phyloP scores from a whole-genome alignment of 2,329 filamentous ascomycete genomes.

The Huntiella savannae region DNA sequence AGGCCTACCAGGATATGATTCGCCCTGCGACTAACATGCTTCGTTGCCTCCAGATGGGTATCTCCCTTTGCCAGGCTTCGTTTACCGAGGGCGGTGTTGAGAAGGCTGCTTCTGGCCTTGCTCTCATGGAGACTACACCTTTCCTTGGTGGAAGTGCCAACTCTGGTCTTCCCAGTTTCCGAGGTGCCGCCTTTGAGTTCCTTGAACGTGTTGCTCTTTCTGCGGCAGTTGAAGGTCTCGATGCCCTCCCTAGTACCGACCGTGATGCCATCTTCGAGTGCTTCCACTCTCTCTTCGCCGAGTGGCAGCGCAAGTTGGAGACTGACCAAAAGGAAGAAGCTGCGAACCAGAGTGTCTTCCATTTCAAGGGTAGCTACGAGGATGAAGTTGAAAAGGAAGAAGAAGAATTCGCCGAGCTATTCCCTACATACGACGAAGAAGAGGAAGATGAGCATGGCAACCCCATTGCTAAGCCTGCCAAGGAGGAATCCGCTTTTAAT shows the following conservation, averaged over 20 bases:
- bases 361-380: conserved; percentile 59
- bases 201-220: conserved; percentile 27
- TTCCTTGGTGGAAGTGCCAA: conserved; percentile 30
- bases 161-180: conserved; percentile 12
- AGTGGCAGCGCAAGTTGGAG: conserved; percentile 63
- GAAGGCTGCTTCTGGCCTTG: not conserved
- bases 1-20: conserved; percentile 71
- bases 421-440: conserved; percentile 54
- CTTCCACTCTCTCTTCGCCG: conserved; percentile 53
- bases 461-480: conserved; percentile 2
- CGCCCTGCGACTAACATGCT: conserved; percentile 61
- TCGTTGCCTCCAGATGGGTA: conserved; percentile 56
- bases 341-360: conserved; percentile 58
- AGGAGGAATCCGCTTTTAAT: conserved; percentile 12
- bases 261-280: conserved; percentile 35
- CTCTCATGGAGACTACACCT: conserved; percentile 29
- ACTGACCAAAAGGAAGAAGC: conserved; percentile 59
- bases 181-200: conserved; percentile 26
- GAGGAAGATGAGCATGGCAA: conserved; percentile 12
- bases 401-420: conserved; percentile 60
- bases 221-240: conserved; percentile 26
- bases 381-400: conserved; percentile 57
- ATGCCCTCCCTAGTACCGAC: conserved; percentile 19
- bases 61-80: conserved; percentile 38
- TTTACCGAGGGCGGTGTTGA: conserved; percentile 6